Evolutionary conservation across 2,329 filamentous ascomycete species (phyloP).

Genomic region (Penicillium sp.): DNA sequence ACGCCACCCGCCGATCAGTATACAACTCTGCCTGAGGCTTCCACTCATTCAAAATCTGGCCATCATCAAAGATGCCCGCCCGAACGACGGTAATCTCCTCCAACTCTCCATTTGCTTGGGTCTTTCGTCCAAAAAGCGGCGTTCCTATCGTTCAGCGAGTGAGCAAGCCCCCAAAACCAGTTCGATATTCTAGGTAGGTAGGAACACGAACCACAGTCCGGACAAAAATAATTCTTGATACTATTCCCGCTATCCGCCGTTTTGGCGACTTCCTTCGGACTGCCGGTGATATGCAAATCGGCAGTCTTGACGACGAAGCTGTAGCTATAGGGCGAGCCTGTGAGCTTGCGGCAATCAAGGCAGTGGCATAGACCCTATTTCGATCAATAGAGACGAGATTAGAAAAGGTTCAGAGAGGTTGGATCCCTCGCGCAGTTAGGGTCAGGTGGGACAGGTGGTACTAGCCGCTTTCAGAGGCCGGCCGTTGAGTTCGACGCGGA

Average conservation of each 20-base stretch:
- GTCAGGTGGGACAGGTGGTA: background rate
- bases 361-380: slow-evolving; percentile 42
- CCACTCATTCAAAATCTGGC: slow-evolving; percentile 26
- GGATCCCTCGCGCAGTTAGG: background rate
- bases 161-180: background rate
- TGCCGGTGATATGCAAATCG: slow-evolving; percentile 36
- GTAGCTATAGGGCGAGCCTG: slow-evolving; percentile 33
- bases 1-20: slow-evolving; percentile 25
- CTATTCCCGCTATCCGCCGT: slow-evolving; percentile 39
- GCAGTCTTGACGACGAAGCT: slow-evolving; percentile 34
- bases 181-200: no score
- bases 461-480: slow-evolving; percentile 34
- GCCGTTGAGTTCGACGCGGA: slow-evolving; percentile 38
- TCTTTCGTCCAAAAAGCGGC: slow-evolving; percentile 31
- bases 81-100: slow-evolving; percentile 33
- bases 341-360: slow-evolving; percentile 43
- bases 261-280: slow-evolving; percentile 38
- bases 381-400: background rate
- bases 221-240: slow-evolving; percentile 41
- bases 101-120: slow-evolving; percentile 22
- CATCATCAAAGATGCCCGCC: slow-evolving; percentile 41
- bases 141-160: slow-evolving; percentile 27
- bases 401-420: slow-evolving; percentile 1
- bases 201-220: slow-evolving; percentile 37
- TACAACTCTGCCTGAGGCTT: slow-evolving; percentile 38